phyloP scores from a whole-genome alignment of 140 eudicot species.

The Oenanthe javanica region DNA sequence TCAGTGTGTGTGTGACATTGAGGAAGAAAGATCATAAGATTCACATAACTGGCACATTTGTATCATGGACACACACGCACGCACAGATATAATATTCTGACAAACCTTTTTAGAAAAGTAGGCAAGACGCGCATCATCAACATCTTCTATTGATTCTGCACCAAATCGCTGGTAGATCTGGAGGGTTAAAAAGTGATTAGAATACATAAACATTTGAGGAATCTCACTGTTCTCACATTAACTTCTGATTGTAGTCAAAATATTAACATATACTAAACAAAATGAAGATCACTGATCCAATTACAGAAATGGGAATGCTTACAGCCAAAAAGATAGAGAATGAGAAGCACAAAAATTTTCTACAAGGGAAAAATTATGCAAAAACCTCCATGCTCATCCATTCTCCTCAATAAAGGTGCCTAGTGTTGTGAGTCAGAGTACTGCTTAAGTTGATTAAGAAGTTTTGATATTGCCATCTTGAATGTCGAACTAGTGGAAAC shows the following conservation, averaged over 20 bases:
- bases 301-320: background rate
- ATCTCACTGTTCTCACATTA: background rate
- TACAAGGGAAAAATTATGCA: background rate
- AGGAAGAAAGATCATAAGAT: background rate
- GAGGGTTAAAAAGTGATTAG: background rate
- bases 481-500: background rate
- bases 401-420: background rate
- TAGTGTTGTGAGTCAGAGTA: background rate
- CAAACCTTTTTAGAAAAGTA: conserved; percentile 69
- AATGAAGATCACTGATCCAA: background rate
- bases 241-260: background rate
- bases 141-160: conserved; percentile 52
- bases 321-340: background rate
- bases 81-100: background rate
- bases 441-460: background rate
- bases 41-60: background rate
- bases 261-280: background rate
- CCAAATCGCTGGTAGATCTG: conserved; percentile 83
- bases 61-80: background rate
- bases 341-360: background rate
- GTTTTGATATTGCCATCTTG: background rate
- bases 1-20: background rate
- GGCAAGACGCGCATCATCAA: conserved; percentile 77
- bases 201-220: background rate
- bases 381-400: background rate